A percentile compares a stretch with the other conserved stretches of the same genome.
Conservation (phyloP, 352 stramenopile species). For the Globisporangium cystogenes region DNA sequence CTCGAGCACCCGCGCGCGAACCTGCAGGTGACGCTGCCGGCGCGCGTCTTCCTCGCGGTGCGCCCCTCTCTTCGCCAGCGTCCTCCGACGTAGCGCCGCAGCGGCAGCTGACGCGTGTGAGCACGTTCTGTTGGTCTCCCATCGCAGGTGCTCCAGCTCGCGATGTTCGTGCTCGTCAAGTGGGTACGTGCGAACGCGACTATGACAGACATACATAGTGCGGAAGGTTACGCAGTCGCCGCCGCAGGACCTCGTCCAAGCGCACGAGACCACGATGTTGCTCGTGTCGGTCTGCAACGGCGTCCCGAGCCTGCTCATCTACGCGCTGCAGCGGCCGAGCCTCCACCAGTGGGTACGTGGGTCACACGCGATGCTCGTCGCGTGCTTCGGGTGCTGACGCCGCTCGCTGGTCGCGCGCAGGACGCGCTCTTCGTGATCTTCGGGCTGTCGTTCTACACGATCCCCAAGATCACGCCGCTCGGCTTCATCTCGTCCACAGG, state of each 20-base stretch:
- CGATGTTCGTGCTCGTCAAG: slow-evolving; percentile 70
- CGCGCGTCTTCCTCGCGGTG: slow-evolving; percentile 58
- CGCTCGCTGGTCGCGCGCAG: slow-evolving; percentile 21
- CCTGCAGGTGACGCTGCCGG: slow-evolving; percentile 67
- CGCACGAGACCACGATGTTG: slow-evolving; percentile 66
- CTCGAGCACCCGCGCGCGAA: slow-evolving; percentile 61
- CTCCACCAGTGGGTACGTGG: slow-evolving; percentile 71
- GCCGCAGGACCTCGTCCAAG: slow-evolving; percentile 49
- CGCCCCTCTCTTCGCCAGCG: not conserved
- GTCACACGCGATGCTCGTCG: not conserved
- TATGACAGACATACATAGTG: not conserved
- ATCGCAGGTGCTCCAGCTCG: slow-evolving; percentile 63
- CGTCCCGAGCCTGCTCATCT: slow-evolving; percentile 62
- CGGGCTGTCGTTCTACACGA: slow-evolving; percentile 81
- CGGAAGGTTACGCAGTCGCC: not conserved
- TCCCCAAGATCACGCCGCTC: slow-evolving; percentile 78
- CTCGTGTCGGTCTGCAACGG: slow-evolving; percentile 68
- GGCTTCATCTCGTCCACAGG: slow-evolving; percentile 70
- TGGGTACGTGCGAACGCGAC: slow-evolving; percentile 33
- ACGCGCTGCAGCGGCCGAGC: slow-evolving; percentile 58
- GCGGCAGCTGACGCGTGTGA: too few relatives aligned
- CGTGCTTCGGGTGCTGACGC: not conserved
- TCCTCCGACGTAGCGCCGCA: too few relatives aligned
- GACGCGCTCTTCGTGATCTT: slow-evolving; percentile 82
- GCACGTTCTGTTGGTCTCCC: too few relatives aligned